Evolutionary conservation across 2,329 filamentous ascomycete species (phyloP), one percentile per base, ranked within the genome.

Genomic region (Cadophora luteo-olivacea): DNA sequence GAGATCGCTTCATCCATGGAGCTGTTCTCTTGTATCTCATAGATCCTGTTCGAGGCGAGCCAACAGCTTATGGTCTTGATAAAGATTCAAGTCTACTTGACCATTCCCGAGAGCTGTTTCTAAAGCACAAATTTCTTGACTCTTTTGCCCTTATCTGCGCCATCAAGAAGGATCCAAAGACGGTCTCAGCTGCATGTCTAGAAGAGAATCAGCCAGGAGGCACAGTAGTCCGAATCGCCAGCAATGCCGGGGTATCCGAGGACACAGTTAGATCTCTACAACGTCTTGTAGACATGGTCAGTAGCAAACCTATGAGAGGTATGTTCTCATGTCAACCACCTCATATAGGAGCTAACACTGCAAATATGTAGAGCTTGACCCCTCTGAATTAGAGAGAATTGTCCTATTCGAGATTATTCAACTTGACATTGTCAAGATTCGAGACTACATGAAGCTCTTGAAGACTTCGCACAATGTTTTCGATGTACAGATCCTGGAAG

Each of bases 111-210:
- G 64, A 69, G 29, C 60, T 38, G 49, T 32, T 67, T 14, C 69
- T 74, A 0, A 72, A 73, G 45, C 72, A 75, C 57, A 79, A 78
- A 41, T 79, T 79, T 36, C 74, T 78, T 0, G 78, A 79, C 66
- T 79, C 78, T 11, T 78, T 79, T 55, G 78, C 78, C 0, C 68
- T 79, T 29, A 67, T 79, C 6, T 78, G 73, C 64, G 74, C 77
- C 8, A 78, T 73, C 0, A 69, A 58, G 22, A 48, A 61, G 45
- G 69, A 74, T 45, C 48, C 70, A 3, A 64, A 77, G 32, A 77
- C 73, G 25, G 78, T 77, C 6, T 75, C 78, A 4, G 78, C 78
- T 33, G 78, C 76, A 1, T 77, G 76, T 60, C 65, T 79, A 66
- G 78, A 79, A 69, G 72, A 74, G 58, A 64, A 67, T 25, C 48